Base-by-base conservation (phyloP, 1,284 basidiomycete genomes). In the Sporisorium iseilematis-ciliati region DNA sequence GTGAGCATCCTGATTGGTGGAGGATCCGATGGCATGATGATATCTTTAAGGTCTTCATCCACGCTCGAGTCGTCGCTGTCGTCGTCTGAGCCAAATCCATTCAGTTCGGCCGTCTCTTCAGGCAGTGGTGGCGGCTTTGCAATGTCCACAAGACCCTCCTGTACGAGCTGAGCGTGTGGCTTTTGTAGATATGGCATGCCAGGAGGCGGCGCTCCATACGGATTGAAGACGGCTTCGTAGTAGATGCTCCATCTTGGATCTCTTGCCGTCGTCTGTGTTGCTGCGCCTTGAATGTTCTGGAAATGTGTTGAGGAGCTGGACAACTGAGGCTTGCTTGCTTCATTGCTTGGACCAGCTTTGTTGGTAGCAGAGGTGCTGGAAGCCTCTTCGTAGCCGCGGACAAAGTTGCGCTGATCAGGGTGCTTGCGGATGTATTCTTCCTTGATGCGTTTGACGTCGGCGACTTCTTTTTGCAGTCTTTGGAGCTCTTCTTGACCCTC, bases 151-250 rank as follows among this genome's bases (percentile, higher is more conserved):
- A 76, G 65, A 21, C 74, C 74, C 60, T 76, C 74, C 2, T 55
- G 55, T 0, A 76, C 51, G 0, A 72, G 59, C 60, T 76, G 74
- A 25, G 59, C 57, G 26, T 76, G 57, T 4, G 74, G 58, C 48
- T 77, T 88, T 83, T 97, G 94, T 53, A 90, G 87, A 85, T 97
- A 97, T 10, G 93, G 94, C 94, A 97, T 93, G 8, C 95, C 95
- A 10, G 95, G 95, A 21, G 95, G 95, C 21, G 95, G 91, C n/a
- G 94, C 93, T 26, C 95, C 95, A 83, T 89, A 95, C 7, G 94
- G 94, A 84, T 98, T 98, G 89, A 96, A 92, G 55, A 94, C 89
- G 38, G 92, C 89, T 79, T 98, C 93, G 86, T 94, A 97, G 85
- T 97, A 97, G 45, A 95, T 88, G 86, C 93, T 95, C 77, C 93